Base-by-base conservation (phyloP, 208 protist genomes). In the Balamuthia mandrillaris region DNA sequence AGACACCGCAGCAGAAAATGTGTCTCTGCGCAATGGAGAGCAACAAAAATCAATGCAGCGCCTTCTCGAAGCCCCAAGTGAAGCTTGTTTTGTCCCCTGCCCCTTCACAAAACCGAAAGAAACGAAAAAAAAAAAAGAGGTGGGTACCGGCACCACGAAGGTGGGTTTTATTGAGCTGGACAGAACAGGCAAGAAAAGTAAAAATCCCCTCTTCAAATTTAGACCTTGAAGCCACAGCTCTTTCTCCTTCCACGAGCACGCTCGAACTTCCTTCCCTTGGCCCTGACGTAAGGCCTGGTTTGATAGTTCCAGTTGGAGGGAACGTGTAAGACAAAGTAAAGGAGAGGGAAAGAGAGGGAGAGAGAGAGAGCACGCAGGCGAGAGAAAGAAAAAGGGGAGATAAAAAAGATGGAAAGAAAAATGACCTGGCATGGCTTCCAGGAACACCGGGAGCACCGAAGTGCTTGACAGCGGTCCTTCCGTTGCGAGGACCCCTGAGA, bases 401-500 rank as follows among this genome's bases (percentile, higher is more conserved):
- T 27, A 84, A 29, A 9, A 10, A 9, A 52, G 5, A 83, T 10
- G 54, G 18, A 82, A 2, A 85, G 6, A 51, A 74, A 70, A 7
- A 37, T 24, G 29, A 89, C 84, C 91, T 92, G 74, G 87, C 83
- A 51, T n/a, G 39, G 29, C 44, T 87, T 52, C 87, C 31, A 56
- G 96, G 97, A 18, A 96, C 87, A 93, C 98, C 98, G 35, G 98
- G 94, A 72, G 97, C 96, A 85, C 98, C 98, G 91, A 99, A 99
- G 94, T 99, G 95, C 92, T 98, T 99, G 91, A 95, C 89, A 39
- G 95, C 97, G 91, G 98, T 96, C 88, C 98, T 97, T 47, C 93
- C 92, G 56, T 93, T 96, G 86, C 93, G 95, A 35, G 35, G 74
- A 27, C 98, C 98, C 81, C 97, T 96, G 81, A 99, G 94, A 70